Percentiles rank a stretch among this genome's conserved stretches.
Evolutionary conservation across 371 early-diverging fungal genomes (phyloP).

Genomic region (Smittium mucronatum): DNA sequence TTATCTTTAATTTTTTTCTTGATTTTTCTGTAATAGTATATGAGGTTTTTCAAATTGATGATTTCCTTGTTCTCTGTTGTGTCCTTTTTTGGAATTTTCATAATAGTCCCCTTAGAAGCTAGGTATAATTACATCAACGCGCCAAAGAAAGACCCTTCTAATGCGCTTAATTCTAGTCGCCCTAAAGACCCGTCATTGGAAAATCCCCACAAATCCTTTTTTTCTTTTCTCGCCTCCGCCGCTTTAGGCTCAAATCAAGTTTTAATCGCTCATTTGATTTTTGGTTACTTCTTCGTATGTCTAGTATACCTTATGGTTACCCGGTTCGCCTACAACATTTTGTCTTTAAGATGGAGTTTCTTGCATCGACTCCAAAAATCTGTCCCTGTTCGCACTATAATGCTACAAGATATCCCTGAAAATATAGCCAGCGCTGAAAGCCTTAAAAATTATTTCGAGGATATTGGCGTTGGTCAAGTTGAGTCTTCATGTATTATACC

Average conservation of each 20-base stretch:
- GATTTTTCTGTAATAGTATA: neutral
- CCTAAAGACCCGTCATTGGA: too few species aligned
- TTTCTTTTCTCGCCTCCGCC: constrained; percentile 16
- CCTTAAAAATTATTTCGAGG: constrained; percentile 27
- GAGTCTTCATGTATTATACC: constrained; percentile 12
- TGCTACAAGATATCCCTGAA: constrained; percentile 28
- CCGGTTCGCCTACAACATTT: constrained; percentile 28
- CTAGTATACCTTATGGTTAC: constrained; percentile 29
- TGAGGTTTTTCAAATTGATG: constrained; percentile 30
- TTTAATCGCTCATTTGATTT: constrained; percentile 29
- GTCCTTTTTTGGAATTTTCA: constrained; percentile 18
- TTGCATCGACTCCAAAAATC: constrained; percentile 26
- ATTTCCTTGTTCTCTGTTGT: constrained; percentile 20
- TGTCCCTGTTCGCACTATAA: constrained; percentile 29
- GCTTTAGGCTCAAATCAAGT: constrained; percentile 24
- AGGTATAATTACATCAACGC: constrained; percentile 2
- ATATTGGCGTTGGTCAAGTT: constrained; percentile 23
- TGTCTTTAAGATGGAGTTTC: constrained; percentile 34
- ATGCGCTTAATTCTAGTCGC: too few species aligned
- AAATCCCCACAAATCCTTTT: neutral
- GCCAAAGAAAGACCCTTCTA: neutral
- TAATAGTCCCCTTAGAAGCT: constrained; percentile 26
- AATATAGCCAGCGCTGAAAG: constrained; percentile 20
- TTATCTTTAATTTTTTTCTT: neutral
- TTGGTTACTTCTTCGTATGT: constrained; percentile 31